Conservation (phyloP, 2,329 filamentous ascomycete species). For the Phaeoacremonium minimum region DNA sequence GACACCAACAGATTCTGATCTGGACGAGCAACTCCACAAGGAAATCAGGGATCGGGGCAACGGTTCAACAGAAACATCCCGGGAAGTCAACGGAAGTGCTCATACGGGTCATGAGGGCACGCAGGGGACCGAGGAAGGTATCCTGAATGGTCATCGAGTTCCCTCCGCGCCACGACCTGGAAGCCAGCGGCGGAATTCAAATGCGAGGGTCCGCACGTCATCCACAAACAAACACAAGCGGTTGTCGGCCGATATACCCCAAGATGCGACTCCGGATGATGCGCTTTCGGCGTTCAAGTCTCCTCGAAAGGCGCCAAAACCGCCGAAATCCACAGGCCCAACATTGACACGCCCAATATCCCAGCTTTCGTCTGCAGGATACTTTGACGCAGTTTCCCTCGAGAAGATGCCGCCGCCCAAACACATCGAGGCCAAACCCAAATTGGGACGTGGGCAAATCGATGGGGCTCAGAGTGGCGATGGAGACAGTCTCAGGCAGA, state of each 20-base stretch:
- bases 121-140: too few relatives aligned
- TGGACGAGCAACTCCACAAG: too few relatives aligned
- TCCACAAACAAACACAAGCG: too few relatives aligned
- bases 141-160: too few relatives aligned
- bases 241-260: too few relatives aligned
- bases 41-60: too few relatives aligned
- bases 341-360: constrained; percentile 24
- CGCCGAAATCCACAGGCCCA: constrained; percentile 14
- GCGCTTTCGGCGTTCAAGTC: constrained; percentile 21
- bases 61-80: too few relatives aligned
- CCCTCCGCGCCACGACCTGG: constrained; percentile 11
- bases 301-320: constrained; percentile 18
- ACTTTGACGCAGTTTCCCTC: constrained; percentile 23
- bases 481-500: constrained; percentile 13
- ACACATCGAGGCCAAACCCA: constrained; percentile 14
- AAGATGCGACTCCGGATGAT: constrained; percentile 21
- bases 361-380: constrained; percentile 24
- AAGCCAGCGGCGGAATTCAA: constrained; percentile 23
- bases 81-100: too few relatives aligned
- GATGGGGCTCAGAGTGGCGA: constrained; percentile 12
- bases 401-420: constrained; percentile 26
- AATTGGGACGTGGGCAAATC: constrained; percentile 12
- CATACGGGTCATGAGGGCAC: too few relatives aligned
- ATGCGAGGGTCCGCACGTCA: constrained; percentile 24
- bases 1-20: constrained; percentile 7